Evolutionary conservation across 225 moss, liverwort and hornwort species (phyloP).

Genomic region (Sphagnum tenellum): DNA sequence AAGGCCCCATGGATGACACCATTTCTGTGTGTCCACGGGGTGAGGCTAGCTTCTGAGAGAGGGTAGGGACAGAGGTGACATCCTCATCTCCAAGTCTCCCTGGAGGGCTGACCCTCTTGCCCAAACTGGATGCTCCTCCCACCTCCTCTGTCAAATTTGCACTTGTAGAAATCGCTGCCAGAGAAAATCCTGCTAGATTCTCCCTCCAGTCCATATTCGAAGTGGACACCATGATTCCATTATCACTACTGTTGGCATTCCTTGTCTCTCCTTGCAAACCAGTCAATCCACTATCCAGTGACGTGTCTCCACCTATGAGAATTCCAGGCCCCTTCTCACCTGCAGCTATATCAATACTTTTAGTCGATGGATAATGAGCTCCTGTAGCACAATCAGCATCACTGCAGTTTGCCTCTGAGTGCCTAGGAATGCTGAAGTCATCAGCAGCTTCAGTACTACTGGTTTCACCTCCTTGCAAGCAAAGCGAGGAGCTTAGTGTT

Average conservation of each 20-base stretch:
- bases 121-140: not conserved
- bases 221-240: not conserved
- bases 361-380: not conserved
- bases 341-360: not conserved
- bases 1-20: slow-evolving; percentile 1
- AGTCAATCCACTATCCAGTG: not conserved
- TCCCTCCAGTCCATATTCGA: not conserved
- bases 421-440: slow-evolving; percentile 1
- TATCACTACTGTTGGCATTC: not conserved
- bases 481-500: not conserved
- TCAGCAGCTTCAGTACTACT: not conserved
- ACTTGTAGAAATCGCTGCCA: not conserved
- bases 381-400: not conserved
- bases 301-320: not conserved
- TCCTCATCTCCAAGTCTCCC: not conserved
- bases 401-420: not conserved
- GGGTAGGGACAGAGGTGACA: not conserved
- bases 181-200: not conserved
- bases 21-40: not conserved
- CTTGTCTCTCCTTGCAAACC: not conserved
- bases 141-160: not conserved
- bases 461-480: not conserved
- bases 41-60: no score
- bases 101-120: not conserved
- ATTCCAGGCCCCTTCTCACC: not conserved